Evolutionary conservation across 305 asterid species (phyloP), one percentile per base, ranked within the genome.

Genomic region (Fraxinus sp.): DNA sequence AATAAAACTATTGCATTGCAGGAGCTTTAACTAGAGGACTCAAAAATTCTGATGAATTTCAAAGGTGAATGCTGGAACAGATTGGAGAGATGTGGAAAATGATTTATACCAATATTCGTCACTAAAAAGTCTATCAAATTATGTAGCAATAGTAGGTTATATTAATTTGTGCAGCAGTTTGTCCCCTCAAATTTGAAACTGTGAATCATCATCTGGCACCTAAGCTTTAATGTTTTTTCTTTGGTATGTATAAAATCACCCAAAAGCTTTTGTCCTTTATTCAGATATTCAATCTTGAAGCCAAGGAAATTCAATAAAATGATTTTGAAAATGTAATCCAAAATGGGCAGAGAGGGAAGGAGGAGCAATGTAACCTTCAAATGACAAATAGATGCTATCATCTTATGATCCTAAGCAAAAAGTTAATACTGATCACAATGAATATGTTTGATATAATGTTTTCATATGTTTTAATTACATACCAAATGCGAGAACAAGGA

Each of bases 1-100:
- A 22, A 39, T 11, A 43, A 20, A 35, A 16, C 39, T 32, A 43
- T n/a, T 77, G 26, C 36, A 55, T 30, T n/a, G 33, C 16, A 68
- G 39, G 80, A 83, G 77, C 72, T 0, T 41, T 73, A 37, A 20
- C 77, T 3, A 79, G 20, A 55, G 82, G 80, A 83, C 43, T 30
- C 3, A 30, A 41, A 55, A 41, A 75, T 20, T 59, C 57, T 46
- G 22, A 32, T 46, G 72, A n/a, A 2, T 32, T 80, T 76, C 37
- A 46, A 70, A 62, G 62, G 62, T 52, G 62, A 52, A 30, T 22
- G 46, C 49, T 39, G 37, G 43, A 79, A 79, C 28, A 37, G 18
- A 46, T 75, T 1, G 28, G 77, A 59, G 55, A 73, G 36, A 20
- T 2, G 9, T 70, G 18, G 32, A 14, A 10, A 70, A 70, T 1